These are phyloP conservation scores for Rhododendron molle DNA, from an alignment of 148 eudicot species.

Conservation along the genomic window DNA sequence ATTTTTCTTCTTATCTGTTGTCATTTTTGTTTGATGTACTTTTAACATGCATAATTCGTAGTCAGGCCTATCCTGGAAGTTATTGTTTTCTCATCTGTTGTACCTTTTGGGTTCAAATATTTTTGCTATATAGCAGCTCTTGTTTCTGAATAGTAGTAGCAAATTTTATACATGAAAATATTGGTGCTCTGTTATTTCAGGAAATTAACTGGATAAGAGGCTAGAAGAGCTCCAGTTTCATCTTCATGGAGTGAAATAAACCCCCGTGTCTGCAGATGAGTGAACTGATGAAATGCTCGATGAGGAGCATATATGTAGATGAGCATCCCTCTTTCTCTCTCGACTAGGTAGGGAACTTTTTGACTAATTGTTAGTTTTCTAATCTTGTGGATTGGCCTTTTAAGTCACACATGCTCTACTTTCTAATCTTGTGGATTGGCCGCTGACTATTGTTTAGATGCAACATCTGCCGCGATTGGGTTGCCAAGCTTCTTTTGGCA, in stretches of 20 bases:
- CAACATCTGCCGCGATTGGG: background rate
- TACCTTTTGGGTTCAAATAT: background rate
- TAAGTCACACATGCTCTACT: background rate
- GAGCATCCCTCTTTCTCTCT: background rate
- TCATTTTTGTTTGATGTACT: background rate
- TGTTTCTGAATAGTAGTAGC: background rate
- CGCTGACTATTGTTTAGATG: background rate
- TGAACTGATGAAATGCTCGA: background rate
- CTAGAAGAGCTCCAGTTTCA: background rate
- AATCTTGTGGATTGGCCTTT: background rate
- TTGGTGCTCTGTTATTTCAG: background rate
- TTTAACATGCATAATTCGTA: background rate
- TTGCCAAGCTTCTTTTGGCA: background rate
- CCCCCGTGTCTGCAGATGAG: background rate
- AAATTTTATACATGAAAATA: background rate
- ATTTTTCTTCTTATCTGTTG: background rate
- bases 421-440: background rate
- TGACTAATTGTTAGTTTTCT: background rate
- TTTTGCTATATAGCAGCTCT: background rate
- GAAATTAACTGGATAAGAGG: background rate
- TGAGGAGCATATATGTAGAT: background rate
- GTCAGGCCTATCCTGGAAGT: background rate
- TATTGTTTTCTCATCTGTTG: background rate
- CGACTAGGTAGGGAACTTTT: background rate
- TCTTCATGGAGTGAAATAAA: background rate